phyloP scores from a whole-genome alignment of 371 early-diverging fungal species.

The Circinella umbellata region DNA sequence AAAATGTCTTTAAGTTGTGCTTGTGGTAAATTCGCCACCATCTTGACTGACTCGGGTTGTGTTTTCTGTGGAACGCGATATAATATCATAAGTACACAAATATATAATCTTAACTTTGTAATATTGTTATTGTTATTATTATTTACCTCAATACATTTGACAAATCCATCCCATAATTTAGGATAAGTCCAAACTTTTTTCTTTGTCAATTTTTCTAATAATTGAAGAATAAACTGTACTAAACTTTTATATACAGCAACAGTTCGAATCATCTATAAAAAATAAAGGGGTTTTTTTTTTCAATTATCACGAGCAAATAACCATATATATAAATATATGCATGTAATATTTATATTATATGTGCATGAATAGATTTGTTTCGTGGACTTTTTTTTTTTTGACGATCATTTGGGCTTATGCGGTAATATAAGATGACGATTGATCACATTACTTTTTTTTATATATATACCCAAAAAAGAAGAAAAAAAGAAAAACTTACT shows the following conservation, averaged over 20 bases:
- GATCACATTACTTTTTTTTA: conserved; percentile 5
- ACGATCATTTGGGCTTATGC: too few species aligned
- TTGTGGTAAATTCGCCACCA: conserved; percentile 62
- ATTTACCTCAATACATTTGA: conserved; percentile 62
- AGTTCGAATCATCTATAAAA: conserved; percentile 60
- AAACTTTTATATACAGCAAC: conserved; percentile 67
- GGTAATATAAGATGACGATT: background rate
- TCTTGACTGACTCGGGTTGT: conserved; percentile 59
- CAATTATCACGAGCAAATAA: background rate
- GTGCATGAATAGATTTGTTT: too few species aligned
- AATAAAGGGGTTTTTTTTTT: background rate
- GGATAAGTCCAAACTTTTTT: conserved; percentile 74
- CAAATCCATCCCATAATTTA: conserved; percentile 82
- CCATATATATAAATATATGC: background rate
- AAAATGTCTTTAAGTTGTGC: conserved; percentile 65
- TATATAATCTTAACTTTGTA: too few species aligned
- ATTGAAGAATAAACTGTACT: conserved; percentile 57
- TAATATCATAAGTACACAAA: background rate
- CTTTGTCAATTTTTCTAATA: conserved; percentile 63
- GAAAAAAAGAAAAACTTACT: conserved; percentile 31
- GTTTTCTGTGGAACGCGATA: conserved; percentile 40
- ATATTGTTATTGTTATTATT: too few species aligned
- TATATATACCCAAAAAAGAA: background rate
- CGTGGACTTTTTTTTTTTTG: too few species aligned
- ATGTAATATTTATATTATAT: background rate